phyloP scores from a whole-genome alignment of 345 rosid species.

The Erodium maritimum region DNA sequence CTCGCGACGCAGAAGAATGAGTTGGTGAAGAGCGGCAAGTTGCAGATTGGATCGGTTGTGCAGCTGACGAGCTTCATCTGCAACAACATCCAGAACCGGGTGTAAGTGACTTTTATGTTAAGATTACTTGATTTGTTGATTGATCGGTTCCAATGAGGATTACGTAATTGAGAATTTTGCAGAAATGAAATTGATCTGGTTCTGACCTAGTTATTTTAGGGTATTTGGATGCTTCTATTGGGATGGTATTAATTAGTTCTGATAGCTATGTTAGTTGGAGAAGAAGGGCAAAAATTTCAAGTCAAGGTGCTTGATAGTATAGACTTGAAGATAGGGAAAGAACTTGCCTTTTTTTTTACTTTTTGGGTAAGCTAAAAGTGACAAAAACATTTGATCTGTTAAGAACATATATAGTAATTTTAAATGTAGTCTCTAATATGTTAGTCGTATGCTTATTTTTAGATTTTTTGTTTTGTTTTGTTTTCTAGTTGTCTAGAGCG shows the following conservation, averaged over 20 bases:
- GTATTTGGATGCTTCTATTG: background rate
- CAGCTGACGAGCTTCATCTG: constrained; percentile 45
- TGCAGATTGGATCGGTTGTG: constrained; percentile 58
- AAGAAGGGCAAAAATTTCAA: background rate
- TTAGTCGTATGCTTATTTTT: background rate
- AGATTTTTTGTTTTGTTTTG: too few relatives aligned
- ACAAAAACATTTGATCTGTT: background rate
- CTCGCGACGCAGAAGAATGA: constrained; percentile 45
- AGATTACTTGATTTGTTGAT: background rate
- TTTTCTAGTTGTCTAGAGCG: too few relatives aligned
- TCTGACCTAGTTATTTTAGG: background rate
- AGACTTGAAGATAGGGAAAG: background rate
- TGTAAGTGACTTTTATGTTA: constrained; percentile 22
- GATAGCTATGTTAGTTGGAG: too few relatives aligned
- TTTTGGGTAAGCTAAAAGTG: background rate
- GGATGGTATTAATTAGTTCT: too few relatives aligned
- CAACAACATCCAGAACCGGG: constrained; percentile 45
- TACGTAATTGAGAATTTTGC: background rate
- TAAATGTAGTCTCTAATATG: background rate
- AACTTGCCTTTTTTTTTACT: background rate
- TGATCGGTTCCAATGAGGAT: background rate
- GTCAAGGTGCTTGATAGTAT: background rate
- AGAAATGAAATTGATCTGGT: background rate
- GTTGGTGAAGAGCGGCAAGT: constrained; percentile 31
- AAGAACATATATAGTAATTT: background rate